phyloP scores from a whole-genome alignment of 495 filamentous ascomycete species.

The Penicillium simplicissimum region DNA sequence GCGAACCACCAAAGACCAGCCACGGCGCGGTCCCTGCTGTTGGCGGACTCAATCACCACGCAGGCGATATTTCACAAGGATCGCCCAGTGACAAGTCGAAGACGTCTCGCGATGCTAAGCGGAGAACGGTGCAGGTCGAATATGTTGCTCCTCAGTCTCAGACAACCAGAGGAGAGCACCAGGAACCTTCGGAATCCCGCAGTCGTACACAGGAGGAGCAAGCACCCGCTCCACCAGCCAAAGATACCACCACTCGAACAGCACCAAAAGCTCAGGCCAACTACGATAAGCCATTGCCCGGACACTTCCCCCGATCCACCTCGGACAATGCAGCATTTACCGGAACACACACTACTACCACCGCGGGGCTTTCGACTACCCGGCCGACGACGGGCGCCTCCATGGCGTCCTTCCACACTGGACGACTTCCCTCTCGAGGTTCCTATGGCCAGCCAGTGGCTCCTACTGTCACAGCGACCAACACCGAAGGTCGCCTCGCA shows the following conservation, averaged over 20 bases:
- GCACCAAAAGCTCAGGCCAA: constrained; percentile 22
- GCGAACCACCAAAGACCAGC: constrained; percentile 76
- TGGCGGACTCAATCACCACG: constrained; percentile 71
- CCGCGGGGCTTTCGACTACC: constrained; percentile 54
- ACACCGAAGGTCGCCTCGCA: constrained; percentile 86
- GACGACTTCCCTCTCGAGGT: constrained; percentile 71
- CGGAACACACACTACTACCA: constrained; percentile 45
- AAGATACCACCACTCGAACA: constrained; percentile 2
- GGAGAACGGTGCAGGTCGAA: constrained; percentile 94
- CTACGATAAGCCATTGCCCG: constrained; percentile 32
- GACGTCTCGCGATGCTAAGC: constrained; percentile 75
- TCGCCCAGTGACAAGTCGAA: constrained; percentile 63
- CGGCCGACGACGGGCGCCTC: constrained; percentile 83
- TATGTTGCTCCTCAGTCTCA: constrained; percentile 91
- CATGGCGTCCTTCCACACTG: constrained; percentile 65
- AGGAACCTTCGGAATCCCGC: constrained; percentile 20
- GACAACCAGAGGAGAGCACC: constrained; percentile 65
- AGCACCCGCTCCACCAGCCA: constrained; percentile 9
- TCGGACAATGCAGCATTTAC: constrained; percentile 56
- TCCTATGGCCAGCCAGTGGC: constrained; percentile 89
- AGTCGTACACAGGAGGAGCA: constrained; percentile 20
- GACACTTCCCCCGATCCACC: constrained; percentile 54
- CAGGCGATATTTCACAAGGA: constrained; percentile 73
- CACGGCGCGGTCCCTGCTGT: constrained; percentile 56
- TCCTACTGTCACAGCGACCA: constrained; percentile 84